Percentiles rank a stretch among this genome's conserved stretches.
Evolutionary conservation across 345 rosid species (phyloP).

Genomic region (Boechera stricta): DNA sequence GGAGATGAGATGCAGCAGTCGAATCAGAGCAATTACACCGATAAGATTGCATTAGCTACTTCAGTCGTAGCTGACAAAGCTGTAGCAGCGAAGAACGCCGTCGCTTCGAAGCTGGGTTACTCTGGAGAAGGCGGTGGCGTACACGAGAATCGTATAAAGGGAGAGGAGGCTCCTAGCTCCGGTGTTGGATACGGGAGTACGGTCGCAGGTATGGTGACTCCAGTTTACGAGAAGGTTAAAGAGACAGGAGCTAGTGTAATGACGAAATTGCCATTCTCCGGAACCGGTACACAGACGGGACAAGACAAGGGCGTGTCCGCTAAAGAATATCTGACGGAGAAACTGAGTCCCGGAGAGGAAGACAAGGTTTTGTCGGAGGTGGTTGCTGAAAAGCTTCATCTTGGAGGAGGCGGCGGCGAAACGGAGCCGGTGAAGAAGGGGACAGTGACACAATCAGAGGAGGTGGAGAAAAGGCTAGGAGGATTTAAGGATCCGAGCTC

Average conservation of each 20-base stretch:
- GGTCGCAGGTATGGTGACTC: conserved; percentile 48
- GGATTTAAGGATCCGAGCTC: conserved; percentile 37
- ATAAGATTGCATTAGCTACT: conserved; percentile 54
- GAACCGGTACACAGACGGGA: conserved; percentile 12
- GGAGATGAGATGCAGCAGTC: conserved; percentile 24
- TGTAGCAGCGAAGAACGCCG: conserved; percentile 50
- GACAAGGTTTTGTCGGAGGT: conserved; percentile 69
- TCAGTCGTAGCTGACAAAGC: conserved; percentile 58
- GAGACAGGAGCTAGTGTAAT: conserved; percentile 50
- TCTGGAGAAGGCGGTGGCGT: conserved; percentile 32
- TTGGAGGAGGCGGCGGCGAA: conserved; percentile 33
- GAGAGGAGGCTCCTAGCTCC: conserved; percentile 8
- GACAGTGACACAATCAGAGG: conserved; percentile 62
- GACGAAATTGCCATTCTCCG: conserved; percentile 44
- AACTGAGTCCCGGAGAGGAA: conserved; percentile 78
- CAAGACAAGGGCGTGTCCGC: conserved; percentile 61
- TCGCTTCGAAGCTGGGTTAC: conserved; percentile 70
- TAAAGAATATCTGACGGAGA: conserved; percentile 60
- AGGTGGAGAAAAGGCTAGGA: conserved; percentile 57
- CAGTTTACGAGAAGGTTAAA: conserved; percentile 57
- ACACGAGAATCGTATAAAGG: background rate
- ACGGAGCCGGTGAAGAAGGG: conserved; percentile 39
- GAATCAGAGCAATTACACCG: conserved; percentile 52
- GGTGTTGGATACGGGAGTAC: conserved; percentile 56
- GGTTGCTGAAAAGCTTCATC: conserved; percentile 55